phyloP scores from a whole-genome alignment of 495 filamentous ascomycete genomes.

The Hypoxylon fragiforme region DNA sequence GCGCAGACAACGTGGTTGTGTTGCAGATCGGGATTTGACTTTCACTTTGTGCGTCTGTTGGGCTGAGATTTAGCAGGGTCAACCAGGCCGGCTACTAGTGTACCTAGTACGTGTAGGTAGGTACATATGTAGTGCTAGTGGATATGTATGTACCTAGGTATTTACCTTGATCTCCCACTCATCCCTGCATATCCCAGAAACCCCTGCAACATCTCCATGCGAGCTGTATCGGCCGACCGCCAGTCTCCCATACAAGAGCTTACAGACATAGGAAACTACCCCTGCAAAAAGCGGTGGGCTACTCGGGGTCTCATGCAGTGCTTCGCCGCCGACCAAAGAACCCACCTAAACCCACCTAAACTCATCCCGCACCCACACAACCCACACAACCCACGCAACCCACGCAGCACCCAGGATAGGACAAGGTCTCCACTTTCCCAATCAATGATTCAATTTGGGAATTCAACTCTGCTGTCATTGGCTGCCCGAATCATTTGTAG shows the following conservation, averaged over 20 bases:
- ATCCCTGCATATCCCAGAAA: no score
- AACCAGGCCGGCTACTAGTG: no score
- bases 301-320: slow-evolving; percentile 39
- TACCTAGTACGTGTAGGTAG: no score
- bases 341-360: neutral
- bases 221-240: slow-evolving; percentile 36
- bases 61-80: slow-evolving; percentile 32
- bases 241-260: slow-evolving; percentile 40
- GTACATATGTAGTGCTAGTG: no score
- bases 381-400: no score
- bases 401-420: neutral
- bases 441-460: slow-evolving; percentile 19
- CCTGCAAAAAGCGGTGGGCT: slow-evolving; percentile 43
- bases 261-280: slow-evolving; percentile 33
- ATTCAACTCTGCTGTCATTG: slow-evolving; percentile 8
- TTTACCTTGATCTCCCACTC: no score
- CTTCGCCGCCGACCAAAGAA: slow-evolving; percentile 37
- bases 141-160: no score
- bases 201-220: slow-evolving; percentile 1
- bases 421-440: slow-evolving; percentile 25
- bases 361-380: neutral
- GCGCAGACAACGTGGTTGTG: slow-evolving; percentile 32
- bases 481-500: slow-evolving; percentile 13
- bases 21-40: slow-evolving; percentile 36
- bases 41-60: slow-evolving; percentile 23